Conservation (phyloP, 2,329 filamentous ascomycete genomes). For the Raffaelea arxii region DNA sequence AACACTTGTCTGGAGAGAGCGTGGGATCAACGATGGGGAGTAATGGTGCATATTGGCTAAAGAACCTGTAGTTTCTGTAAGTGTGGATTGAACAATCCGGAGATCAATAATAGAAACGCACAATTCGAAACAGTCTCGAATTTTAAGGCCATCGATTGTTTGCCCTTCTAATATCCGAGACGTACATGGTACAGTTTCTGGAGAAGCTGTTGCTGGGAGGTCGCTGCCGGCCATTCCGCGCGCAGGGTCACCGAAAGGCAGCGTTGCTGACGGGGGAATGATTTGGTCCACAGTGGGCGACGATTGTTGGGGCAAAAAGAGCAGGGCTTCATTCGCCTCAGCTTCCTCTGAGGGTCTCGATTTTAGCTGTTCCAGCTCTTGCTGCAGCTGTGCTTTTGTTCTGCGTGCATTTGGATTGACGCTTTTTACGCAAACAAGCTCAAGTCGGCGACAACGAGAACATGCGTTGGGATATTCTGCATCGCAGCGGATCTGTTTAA, state of each 20-base stretch:
- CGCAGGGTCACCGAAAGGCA: not conserved
- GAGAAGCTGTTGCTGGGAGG: not conserved
- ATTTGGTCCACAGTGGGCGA: not conserved
- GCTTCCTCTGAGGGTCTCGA: not conserved
- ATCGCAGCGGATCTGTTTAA: slow-evolving; percentile 9
- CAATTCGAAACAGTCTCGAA: slow-evolving; percentile 7
- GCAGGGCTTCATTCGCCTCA: not conserved
- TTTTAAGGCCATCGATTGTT: slow-evolving; percentile 4
- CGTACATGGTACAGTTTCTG: not conserved
- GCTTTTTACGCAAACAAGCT: slow-evolving; percentile 4
- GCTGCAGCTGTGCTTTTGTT: slow-evolving; percentile 11
- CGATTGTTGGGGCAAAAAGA: not conserved
- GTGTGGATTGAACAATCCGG: not conserved
- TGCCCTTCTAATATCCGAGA: slow-evolving; percentile 3
- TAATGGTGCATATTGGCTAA: slow-evolving; percentile 3
- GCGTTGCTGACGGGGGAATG: not conserved
- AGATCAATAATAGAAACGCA: slow-evolving; percentile 1
- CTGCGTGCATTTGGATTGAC: slow-evolving; percentile 5
- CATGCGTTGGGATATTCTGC: slow-evolving; percentile 9
- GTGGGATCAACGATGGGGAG: slow-evolving; percentile 5
- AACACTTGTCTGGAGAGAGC: slow-evolving; percentile 2
- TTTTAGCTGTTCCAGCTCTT: slow-evolving; percentile 5
- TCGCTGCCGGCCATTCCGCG: not conserved
- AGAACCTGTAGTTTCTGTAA: slow-evolving; percentile 4
- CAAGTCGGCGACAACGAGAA: slow-evolving; percentile 10